These are phyloP conservation scores for Cladosporium sp. DNA, from an alignment of 2,329 filamentous ascomycete genomes.

Conservation along the genomic window DNA sequence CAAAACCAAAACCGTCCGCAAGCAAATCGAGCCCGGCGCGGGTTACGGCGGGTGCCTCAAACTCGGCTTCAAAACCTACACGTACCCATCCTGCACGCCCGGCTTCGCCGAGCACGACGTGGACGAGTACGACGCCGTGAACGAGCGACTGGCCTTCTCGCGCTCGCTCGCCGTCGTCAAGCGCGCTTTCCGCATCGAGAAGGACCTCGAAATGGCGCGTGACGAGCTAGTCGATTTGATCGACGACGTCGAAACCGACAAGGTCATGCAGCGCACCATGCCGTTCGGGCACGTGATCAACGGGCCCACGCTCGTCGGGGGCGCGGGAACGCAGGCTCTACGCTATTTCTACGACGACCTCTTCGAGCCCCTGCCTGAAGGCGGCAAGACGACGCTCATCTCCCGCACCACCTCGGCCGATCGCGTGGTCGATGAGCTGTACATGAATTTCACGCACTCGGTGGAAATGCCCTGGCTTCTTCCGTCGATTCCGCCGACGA, in stretches of 20 bases:
- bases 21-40: constrained; percentile 48
- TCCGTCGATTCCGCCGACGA: constrained; percentile 54
- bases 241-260: constrained; percentile 19
- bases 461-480: constrained; percentile 56
- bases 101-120: constrained; percentile 71
- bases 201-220: constrained; percentile 42
- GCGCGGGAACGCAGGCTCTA: constrained; percentile 39
- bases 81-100: constrained; percentile 52
- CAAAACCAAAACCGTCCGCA: constrained; percentile 46
- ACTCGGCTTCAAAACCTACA: constrained; percentile 46
- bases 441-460: constrained; percentile 54
- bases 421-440: constrained; percentile 59
- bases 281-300: constrained; percentile 39
- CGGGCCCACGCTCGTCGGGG: constrained; percentile 45
- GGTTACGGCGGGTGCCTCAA: constrained; percentile 46
- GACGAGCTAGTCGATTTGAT: constrained; percentile 30
- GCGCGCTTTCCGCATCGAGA: constrained; percentile 53
- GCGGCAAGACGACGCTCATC: constrained; percentile 50
- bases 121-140: constrained; percentile 62
- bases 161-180: constrained; percentile 58
- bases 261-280: constrained; percentile 35
- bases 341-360: constrained; percentile 53
- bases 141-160: constrained; percentile 65
- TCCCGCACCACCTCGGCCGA: constrained; percentile 56
- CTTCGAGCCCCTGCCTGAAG: constrained; percentile 51